Conservation (phyloP, 352 stramenopile species). For the Pythium oligandrum region DNA sequence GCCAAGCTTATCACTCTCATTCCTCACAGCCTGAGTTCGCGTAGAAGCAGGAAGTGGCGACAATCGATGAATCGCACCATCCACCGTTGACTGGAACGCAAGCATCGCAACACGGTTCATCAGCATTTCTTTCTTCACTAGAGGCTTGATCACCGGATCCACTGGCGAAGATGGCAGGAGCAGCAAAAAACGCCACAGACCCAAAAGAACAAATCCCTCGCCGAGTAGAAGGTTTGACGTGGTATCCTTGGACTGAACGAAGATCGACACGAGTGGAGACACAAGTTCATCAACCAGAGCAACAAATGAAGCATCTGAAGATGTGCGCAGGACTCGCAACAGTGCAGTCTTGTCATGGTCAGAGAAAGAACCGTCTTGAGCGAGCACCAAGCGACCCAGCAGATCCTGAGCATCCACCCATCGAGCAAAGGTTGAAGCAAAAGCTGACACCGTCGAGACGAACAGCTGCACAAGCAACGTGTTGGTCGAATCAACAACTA, state of each 20-base stretch:
- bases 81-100: conserved; percentile 54
- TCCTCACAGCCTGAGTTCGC: background rate
- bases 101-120: conserved; percentile 79
- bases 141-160: conserved; percentile 92
- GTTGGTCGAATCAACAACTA: conserved; percentile 4
- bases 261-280: conserved; percentile 18
- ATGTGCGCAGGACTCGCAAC: conserved; percentile 29
- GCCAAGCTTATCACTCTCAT: conserved; percentile 3
- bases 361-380: conserved; percentile 45
- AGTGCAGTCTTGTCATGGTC: conserved; percentile 41
- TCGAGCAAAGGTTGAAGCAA: conserved; percentile 10
- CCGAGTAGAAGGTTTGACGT: conserved; percentile 29
- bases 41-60: conserved; percentile 35
- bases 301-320: conserved; percentile 28
- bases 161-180: conserved; percentile 92
- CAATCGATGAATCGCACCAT: conserved; percentile 51
- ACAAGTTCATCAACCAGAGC: conserved; percentile 27
- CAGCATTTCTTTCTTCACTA: conserved; percentile 92
- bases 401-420: background rate
- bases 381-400: conserved; percentile 8
- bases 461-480: conserved; percentile 16
- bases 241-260: background rate
- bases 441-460: conserved; percentile 17
- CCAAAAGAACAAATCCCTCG: conserved; percentile 87
- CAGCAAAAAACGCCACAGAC: conserved; percentile 91